Base-by-base conservation (phyloP, 83 land plant genomes). In the Picea abies region DNA sequence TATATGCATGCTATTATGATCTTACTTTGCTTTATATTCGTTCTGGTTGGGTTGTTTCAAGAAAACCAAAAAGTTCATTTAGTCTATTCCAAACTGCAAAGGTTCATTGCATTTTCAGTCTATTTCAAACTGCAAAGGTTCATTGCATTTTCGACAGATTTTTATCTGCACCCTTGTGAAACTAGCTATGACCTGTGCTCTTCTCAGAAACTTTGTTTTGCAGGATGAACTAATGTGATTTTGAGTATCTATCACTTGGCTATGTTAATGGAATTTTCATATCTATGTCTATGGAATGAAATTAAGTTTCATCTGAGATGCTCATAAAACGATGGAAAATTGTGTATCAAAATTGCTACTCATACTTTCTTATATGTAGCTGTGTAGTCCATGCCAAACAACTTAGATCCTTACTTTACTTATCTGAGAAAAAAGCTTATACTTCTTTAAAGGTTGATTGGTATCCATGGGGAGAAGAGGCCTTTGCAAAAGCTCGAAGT, bases 391-490 rank as follows among this genome's bases (percentile, higher is more conserved):
- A 49, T 23, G 16, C 15, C 60, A 23, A 52, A 76, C 6, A 49
- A 23, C 3, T 47, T 76, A 23, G 78, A 11, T 76, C 16, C 25
- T 76, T 76, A 52, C 60, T 23, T 76, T 75, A 58, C 3, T 32
- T 73, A 49, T 22, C 60, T 75, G 78, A 49, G 60, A 65, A n/a
- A 47, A 47, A 65, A n/a, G 4, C 26, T 66, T 66, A 5, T 25
- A 23, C 71, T 83, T 49, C 73, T 69, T 44, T 89, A 86, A 76
- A 98, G 99, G 99, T 98, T 78, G 94, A 96, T 84, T 98, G 99
- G 99, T 96, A 93, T 87, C 99, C 99, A 67, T 98, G 99, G 99
- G 99, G 99, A 20, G 96, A 98, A n/a, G 99, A 98, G 65, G 99
- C 99, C 62, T 98, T 98, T 83, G 84, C 83, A 22, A 94, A 91